These are phyloP conservation scores for Suillus placidus DNA, from an alignment of 768 basidiomycete species.

Conservation along the genomic window DNA sequence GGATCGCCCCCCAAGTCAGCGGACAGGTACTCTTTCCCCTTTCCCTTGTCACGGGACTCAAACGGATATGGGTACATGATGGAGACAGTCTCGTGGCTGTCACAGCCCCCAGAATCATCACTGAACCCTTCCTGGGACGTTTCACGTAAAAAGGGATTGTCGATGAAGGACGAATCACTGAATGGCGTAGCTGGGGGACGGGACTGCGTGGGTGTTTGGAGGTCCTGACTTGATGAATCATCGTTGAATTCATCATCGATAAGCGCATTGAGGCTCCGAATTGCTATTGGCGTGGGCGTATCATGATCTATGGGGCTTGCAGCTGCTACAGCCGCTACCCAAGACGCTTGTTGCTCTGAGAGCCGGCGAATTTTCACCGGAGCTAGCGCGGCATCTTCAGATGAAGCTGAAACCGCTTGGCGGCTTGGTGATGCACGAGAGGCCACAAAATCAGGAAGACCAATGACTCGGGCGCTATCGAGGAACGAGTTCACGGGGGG, in stretches of 20 bases:
- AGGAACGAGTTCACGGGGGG: constrained; percentile 11
- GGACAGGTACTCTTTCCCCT: not conserved
- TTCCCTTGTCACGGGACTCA: not conserved
- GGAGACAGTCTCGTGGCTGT: constrained; percentile 5
- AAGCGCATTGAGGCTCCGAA: not conserved
- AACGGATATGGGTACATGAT: not conserved
- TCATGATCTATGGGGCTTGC: constrained; percentile 6
- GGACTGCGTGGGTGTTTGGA: constrained; percentile 4
- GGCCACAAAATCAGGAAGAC: not conserved
- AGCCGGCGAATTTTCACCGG: not conserved
- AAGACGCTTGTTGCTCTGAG: constrained; percentile 8
- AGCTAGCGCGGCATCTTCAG: not conserved
- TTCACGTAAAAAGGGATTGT: constrained; percentile 8
- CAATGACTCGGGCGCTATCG: not conserved
- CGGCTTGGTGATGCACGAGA: not conserved
- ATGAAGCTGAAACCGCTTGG: not conserved
- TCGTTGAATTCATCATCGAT: not conserved
- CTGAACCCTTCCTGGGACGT: not conserved
- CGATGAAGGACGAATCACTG: not conserved
- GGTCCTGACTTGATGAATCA: not conserved
- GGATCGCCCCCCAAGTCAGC: not conserved
- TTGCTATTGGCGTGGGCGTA: not conserved
- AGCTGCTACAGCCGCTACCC: constrained; percentile 9
- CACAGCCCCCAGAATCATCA: constrained; percentile 1
- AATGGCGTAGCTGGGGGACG: not conserved